phyloP scores from a whole-genome alignment of 148 eudicot genomes.

The Rhododendron griersonianum region DNA sequence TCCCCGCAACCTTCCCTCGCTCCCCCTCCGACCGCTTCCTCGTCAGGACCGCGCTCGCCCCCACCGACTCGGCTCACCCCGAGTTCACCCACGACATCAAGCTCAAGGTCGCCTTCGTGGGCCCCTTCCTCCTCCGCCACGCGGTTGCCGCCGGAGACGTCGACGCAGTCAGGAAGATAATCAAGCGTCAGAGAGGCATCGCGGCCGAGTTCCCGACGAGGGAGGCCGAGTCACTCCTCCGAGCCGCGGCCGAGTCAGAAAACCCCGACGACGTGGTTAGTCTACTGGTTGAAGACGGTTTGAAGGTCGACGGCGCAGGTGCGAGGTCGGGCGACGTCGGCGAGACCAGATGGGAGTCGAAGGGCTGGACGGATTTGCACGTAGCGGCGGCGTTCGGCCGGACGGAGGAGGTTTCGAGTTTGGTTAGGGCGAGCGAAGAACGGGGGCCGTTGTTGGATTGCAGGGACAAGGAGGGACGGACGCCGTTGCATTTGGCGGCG shows the following conservation, averaged over 20 bases:
- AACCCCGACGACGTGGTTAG: slow-evolving; percentile 23
- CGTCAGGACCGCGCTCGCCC: slow-evolving; percentile 24
- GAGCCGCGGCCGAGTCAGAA: slow-evolving; percentile 17
- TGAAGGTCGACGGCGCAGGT: slow-evolving; percentile 1
- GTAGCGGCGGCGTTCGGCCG: slow-evolving; percentile 35
- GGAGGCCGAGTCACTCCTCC: slow-evolving; percentile 31
- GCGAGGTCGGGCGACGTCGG: neutral
- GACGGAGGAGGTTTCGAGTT: slow-evolving; percentile 31
- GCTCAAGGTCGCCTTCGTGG: slow-evolving; percentile 45
- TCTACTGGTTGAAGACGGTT: slow-evolving; percentile 29
- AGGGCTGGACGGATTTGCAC: slow-evolving; percentile 30
- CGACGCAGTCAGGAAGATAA: slow-evolving; percentile 27
- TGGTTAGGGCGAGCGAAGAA: slow-evolving; percentile 6
- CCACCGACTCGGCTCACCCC: slow-evolving; percentile 19
- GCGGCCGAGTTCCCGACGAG: slow-evolving; percentile 21
- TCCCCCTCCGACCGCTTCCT: slow-evolving; percentile 50
- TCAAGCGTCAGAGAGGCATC: slow-evolving; percentile 30
- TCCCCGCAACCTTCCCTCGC: slow-evolving; percentile 40
- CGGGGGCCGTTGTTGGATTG: slow-evolving; percentile 31
- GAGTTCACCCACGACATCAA: slow-evolving; percentile 24
- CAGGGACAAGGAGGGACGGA: slow-evolving; percentile 35
- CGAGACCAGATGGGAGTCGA: slow-evolving; percentile 9
- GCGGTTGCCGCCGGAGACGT: slow-evolving; percentile 29
- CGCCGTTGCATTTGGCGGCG: slow-evolving; percentile 40
- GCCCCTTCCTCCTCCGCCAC: slow-evolving; percentile 35